Base-by-base conservation (phyloP, 2,329 filamentous ascomycete genomes). In the Aspergillus fijiensis region DNA sequence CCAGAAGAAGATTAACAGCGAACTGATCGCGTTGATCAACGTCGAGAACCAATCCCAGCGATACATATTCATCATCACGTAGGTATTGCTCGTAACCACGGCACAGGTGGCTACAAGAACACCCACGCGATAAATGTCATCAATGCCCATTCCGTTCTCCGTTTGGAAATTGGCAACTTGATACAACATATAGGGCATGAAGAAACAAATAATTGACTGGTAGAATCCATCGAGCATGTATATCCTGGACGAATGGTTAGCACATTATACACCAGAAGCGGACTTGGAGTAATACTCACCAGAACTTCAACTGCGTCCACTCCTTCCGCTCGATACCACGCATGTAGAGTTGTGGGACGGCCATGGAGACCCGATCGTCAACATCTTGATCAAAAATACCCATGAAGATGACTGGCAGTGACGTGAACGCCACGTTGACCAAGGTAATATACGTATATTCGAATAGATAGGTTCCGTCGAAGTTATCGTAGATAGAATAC, bases 31-130 rank as follows among this genome's bases (percentile, higher is more conserved):
- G 6, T 55, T 55, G 19, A 55, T 55, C 25, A 55, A 21, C 5
- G 42, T 55, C 6, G 53, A 19, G 23, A 55, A 31, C 53, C 53
- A 55, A 25, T 55, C 53, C 53, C 53, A 55, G n/a, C 53, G 53
- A 33, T 55, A 55, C 53, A 55, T 55, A 45, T 55, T 55, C 53
- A 55, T 47, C 53, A 55, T 55, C 53, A 55, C 53, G 42, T 55
- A 55, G 19, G 53, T 55, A 25, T 55, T 55, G 25, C 53, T 55
- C 4, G 53, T 35, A 23, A 55, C 42, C 53, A 55, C 53, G 7
- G 53, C 53, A 55, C 53, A 55, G 2, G 53, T 55, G 6, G 53
- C 53, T n/a, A 55, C 53, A 25, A 55, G 42, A 12, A 55, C 53
- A 49, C 53, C 53, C 14, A 55, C 42, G 11, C 53, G 53, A 23